Percentiles rank a stretch among this genome's conserved stretches.
phyloP scores from a whole-genome alignment of 257 asterid species.

The Asclepias syriaca region DNA sequence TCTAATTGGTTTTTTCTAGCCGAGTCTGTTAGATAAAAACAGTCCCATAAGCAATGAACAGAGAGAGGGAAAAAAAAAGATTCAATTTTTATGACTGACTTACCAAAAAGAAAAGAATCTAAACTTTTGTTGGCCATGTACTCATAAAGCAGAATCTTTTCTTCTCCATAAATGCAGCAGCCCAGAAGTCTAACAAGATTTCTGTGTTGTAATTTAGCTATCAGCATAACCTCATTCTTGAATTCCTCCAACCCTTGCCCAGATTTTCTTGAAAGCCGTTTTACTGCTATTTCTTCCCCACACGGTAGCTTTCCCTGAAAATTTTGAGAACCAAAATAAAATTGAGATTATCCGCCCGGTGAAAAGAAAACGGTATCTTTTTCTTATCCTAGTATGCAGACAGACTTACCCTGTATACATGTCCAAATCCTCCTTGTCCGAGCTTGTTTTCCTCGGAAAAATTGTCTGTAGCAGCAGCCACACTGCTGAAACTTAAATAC shows the following conservation, averaged over 20 bases:
- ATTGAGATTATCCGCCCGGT: not conserved
- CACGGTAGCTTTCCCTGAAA: conserved; percentile 60
- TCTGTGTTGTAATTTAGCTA: conserved; percentile 77
- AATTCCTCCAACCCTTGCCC: conserved; percentile 81
- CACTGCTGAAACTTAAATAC: conserved; percentile 44
- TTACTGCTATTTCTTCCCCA: conserved; percentile 69
- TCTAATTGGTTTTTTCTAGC: conserved; percentile 48
- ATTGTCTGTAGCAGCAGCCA: conserved; percentile 56
- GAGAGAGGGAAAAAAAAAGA: not conserved
- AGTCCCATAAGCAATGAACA: not conserved
- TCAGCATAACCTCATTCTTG: conserved; percentile 65
- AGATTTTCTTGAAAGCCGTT: conserved; percentile 72
- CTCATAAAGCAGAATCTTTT: conserved; percentile 69
- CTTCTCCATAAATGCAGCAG: conserved; percentile 76
- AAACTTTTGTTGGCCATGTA: conserved; percentile 92
- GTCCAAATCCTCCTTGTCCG: conserved; percentile 93
- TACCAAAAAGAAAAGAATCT: conserved; percentile 68
- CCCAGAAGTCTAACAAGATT: conserved; percentile 84
- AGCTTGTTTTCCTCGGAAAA: conserved; percentile 62
- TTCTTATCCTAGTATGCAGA: not conserved
- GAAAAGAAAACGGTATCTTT: not conserved
- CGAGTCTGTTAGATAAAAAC: conserved; percentile 31
- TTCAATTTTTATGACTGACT: conserved; percentile 10
- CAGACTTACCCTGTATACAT: conserved; percentile 56
- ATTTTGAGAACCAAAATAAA: not conserved